These are phyloP conservation scores for Phytophthora cryptogea DNA, from an alignment of 352 stramenopile species.

Conservation along the genomic window DNA sequence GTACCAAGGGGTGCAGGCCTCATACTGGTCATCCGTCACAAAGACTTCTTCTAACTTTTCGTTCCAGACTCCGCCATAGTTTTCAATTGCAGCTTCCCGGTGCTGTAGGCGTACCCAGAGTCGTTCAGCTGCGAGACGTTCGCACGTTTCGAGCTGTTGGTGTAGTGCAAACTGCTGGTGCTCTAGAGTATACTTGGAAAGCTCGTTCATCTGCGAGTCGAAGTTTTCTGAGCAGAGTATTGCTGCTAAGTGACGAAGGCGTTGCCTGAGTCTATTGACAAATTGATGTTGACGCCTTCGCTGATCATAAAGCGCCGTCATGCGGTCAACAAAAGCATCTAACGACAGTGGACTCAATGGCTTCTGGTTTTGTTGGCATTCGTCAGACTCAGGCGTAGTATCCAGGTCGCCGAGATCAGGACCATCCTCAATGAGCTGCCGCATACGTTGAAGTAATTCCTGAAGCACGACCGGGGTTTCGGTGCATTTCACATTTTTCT, in stretches of 20 bases:
- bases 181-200: constrained; percentile 29
- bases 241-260: constrained; percentile 26
- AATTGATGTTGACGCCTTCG: constrained; percentile 15
- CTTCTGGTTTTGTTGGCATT: not conserved
- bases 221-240: constrained; percentile 8
- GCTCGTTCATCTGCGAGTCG: constrained; percentile 2
- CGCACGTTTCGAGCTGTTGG: constrained; percentile 34
- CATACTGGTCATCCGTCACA: constrained; percentile 43
- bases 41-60: constrained; percentile 28
- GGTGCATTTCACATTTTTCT: not conserved
- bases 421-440: constrained; percentile 7
- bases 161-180: constrained; percentile 38
- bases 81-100: constrained; percentile 33
- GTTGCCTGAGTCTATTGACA: constrained; percentile 22
- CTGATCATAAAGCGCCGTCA: constrained; percentile 22
- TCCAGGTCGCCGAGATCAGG: not conserved
- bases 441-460: constrained; percentile 14
- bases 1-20: constrained; percentile 36
- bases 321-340: constrained; percentile 11
- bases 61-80: constrained; percentile 9
- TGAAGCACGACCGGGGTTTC: constrained; percentile 11
- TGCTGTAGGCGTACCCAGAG: constrained; percentile 43
- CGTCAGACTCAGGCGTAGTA: not conserved
- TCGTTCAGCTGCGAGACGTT: constrained; percentile 39
- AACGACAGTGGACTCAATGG: constrained; percentile 11